Evolutionary conservation across 805 yeast species (phyloP), one percentile per base, ranked within the genome.

Genomic region (Metschnikowia dekortorum): DNA sequence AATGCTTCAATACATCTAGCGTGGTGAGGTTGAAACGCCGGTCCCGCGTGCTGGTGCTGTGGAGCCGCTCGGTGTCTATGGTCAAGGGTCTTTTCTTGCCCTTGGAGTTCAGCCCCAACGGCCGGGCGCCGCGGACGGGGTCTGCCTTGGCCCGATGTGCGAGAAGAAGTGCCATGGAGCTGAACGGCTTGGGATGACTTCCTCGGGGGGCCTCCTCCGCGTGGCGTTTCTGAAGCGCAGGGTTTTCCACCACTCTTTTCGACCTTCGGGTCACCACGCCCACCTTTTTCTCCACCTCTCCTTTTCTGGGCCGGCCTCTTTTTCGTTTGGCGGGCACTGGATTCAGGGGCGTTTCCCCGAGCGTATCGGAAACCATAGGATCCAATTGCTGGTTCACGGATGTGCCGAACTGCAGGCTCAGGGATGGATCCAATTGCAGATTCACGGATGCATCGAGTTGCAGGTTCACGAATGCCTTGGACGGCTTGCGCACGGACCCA

Each of bases 1-100:
- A 58, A 45, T 67, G 70, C 44, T 61, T 65, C 13, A 73, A 53
- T 14, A 71, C 76, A 52, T 73, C 77, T 3, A 73, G 45, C 1
- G 74, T 68, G 48, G 65, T 67, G 44, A 71, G 40, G 35, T 61
- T 62, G 39, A 57, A 53, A 28, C 73, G 49, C 39, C 61, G 63
- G 42, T 61, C 67, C 9, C 62, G 52, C 4, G 54, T 36, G 48
- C 56, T 50, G 8, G 57, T 61, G 3, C 59, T 59, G 8, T 53
- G 46, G 13, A 71, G 49, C 37, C 75, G 52, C 35, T 69, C 70
- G 0, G 67, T 51, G 33, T 68, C 66, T 1, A 72, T 55, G 6
- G 48, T 43, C 37, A 71, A 37, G 1, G 75, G 69, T 33, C 60
- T 62, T 47, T 66, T 71, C 10, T 49, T 53, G 18, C 65, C 69